Evolutionary conservation across 2,329 filamentous ascomycete species (phyloP), one percentile per base, ranked within the genome.

Genomic region (Monascus ruber): DNA sequence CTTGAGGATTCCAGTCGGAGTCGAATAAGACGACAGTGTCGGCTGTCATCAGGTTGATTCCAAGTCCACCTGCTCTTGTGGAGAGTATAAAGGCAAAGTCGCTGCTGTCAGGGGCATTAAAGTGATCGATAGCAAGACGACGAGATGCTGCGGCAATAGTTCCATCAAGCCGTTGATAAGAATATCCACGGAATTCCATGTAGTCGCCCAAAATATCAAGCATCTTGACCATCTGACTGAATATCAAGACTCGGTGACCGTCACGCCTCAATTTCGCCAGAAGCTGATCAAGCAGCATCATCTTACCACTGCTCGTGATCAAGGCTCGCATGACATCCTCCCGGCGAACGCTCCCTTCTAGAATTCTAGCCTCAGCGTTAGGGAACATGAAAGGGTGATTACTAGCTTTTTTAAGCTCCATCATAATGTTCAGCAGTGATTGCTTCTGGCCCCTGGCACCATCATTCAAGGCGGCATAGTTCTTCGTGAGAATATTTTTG

Each of bases 161-260:
- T 50, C 91, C 91, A 58, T 98, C 91, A 5, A 98, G 76, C 11
- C 91, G 78, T 58, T 98, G 93, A 56, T 91, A 96, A 42, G 91
- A 81, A 62, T 96, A 93, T n/a, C 88, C 87, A 46, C 91, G 83
- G 38, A 91, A 76, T 37, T 86, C 84, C 48, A 96, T 77, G 58
- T 98, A 98, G 54, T 98, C 89, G 34, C 86, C 85, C 1, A 98
- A 73, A 38, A 98, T 91, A 55, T 98, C 88, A 24, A 98, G 75
- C 84, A 98, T 96, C 58, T 86, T 93, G 29, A 98, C 93, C 91
- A 98, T 98, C 59, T 98, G 91, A 60, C 89, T 96, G 70, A 98
- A 98, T 48, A 98, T 96, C 46, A 98, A 69, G 8, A 98, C 93
- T 39, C 91, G 85, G 63, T 98, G 91, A 35, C 85, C 86, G 55